phyloP scores from a whole-genome alignment of 1,284 basidiomycete genomes.

The Exobasidium rhododendri region DNA sequence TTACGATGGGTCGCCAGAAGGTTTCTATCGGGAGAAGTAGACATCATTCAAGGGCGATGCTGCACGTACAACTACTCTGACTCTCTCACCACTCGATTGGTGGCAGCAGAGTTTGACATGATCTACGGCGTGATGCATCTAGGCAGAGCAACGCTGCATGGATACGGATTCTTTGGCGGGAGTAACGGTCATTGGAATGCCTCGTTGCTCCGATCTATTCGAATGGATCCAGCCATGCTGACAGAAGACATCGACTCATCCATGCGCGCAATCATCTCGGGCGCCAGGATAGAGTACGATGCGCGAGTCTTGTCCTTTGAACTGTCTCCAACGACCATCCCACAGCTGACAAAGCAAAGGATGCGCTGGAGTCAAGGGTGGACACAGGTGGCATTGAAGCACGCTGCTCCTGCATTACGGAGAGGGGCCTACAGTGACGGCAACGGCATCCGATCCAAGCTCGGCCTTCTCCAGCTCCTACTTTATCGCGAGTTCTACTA shows the following conservation, averaged over 20 bases:
- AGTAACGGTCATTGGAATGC: conserved; percentile 49
- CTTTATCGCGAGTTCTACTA: conserved; percentile 40
- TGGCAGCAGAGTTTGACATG: conserved; percentile 44
- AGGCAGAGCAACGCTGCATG: conserved; percentile 38
- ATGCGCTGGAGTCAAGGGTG: conserved; percentile 48
- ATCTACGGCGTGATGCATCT: conserved; percentile 47
- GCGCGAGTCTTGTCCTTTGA: conserved; percentile 40
- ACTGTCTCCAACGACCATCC: conserved; percentile 33
- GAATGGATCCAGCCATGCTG: conserved; percentile 41
- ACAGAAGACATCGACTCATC: conserved; percentile 49
- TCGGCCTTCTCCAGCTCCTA: conserved; percentile 42
- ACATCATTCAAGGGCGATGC: conserved; percentile 46
- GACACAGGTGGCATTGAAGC: conserved; percentile 44
- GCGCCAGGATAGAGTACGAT: conserved; percentile 44
- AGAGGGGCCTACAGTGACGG: conserved; percentile 36
- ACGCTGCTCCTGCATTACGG: conserved; percentile 28
- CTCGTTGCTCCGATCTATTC: conserved; percentile 34
- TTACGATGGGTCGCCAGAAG: conserved; percentile 37
- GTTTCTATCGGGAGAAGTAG: conserved; percentile 43
- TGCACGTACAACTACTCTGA: conserved; percentile 45
- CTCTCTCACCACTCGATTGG: conserved; percentile 30
- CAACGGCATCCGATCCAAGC: conserved; percentile 26
- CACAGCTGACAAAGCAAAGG: conserved; percentile 34
- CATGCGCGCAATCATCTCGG: conserved; percentile 43
- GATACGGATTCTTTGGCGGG: conserved; percentile 46